phyloP scores from a whole-genome alignment of 371 early-diverging fungal genomes.

The Haplosporangium sp. region DNA sequence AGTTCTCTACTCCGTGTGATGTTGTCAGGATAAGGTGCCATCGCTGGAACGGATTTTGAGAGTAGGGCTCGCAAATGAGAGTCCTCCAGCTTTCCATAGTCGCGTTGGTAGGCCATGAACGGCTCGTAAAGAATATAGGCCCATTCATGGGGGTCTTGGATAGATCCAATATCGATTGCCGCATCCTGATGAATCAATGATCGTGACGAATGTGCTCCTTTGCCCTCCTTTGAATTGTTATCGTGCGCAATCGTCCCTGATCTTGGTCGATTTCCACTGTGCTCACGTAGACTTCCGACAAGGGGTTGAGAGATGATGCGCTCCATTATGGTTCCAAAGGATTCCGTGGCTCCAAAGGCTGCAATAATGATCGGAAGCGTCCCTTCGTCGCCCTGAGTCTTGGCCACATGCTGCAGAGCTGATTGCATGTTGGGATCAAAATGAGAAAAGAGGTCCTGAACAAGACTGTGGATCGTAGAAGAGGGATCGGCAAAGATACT shows the following conservation, averaged over 20 bases:
- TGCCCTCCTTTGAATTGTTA: constrained; percentile 24
- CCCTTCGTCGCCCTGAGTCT: constrained; percentile 54
- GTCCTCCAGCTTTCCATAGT: constrained; percentile 66
- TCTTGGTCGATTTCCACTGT: constrained; percentile 28
- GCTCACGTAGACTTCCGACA: constrained; percentile 44
- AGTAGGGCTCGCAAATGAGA: constrained; percentile 56
- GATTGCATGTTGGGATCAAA: constrained; percentile 68
- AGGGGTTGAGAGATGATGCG: constrained; percentile 62
- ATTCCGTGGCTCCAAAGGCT: constrained; percentile 62
- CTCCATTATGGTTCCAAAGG: constrained; percentile 67
- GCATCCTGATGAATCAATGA: constrained; percentile 19
- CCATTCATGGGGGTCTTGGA: constrained; percentile 60
- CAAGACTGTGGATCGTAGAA: constrained; percentile 61
- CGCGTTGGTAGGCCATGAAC: constrained; percentile 71
- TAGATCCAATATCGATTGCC: constrained; percentile 18
- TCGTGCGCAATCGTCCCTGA: constrained; percentile 35
- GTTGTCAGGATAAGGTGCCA: constrained; percentile 27
- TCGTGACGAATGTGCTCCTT: constrained; percentile 14
- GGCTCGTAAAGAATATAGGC: constrained; percentile 68
- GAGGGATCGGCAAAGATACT: constrained; percentile 70
- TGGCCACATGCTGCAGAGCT: constrained; percentile 39
- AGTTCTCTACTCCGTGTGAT: constrained; percentile 17
- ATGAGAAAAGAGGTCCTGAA: constrained; percentile 64
- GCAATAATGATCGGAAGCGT: constrained; percentile 57
- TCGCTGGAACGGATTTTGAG: constrained; percentile 41